Evolutionary conservation across 768 basidiomycete genomes (phyloP).

Genomic region (Pleurotus ostreatus): DNA sequence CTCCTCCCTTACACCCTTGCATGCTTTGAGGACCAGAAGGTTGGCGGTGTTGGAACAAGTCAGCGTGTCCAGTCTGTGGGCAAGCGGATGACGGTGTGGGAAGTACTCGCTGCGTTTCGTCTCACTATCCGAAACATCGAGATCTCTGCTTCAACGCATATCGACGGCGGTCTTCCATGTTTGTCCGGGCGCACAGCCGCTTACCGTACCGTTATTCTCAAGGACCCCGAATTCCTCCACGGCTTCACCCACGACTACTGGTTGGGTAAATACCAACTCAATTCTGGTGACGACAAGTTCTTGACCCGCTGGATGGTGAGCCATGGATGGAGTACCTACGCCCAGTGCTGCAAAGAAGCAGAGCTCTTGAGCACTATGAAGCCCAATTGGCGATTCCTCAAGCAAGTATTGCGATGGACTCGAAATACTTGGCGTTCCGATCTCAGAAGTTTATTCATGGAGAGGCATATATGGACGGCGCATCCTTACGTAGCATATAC

Average conservation of each 20-base stretch:
- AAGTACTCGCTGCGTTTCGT: slow-evolving; percentile 90
- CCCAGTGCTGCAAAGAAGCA: slow-evolving; percentile 81
- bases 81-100: slow-evolving; percentile 85
- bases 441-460: slow-evolving; percentile 83
- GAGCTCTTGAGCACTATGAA: slow-evolving; percentile 93
- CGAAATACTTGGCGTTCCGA: slow-evolving; percentile 93
- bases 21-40: slow-evolving; percentile 91
- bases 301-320: slow-evolving; percentile 95
- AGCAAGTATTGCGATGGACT: slow-evolving; percentile 92
- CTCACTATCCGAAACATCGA: slow-evolving; percentile 93
- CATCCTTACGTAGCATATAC: slow-evolving; percentile 93
- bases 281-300: slow-evolving; percentile 93
- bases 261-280: slow-evolving; percentile 92
- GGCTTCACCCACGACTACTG: slow-evolving; percentile 94
- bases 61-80: slow-evolving; percentile 86
- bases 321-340: slow-evolving; percentile 94
- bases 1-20: slow-evolving; percentile 86
- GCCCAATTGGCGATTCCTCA: slow-evolving; percentile 93
- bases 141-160: slow-evolving; percentile 84
- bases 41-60: slow-evolving; percentile 89
- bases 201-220: slow-evolving; percentile 90
- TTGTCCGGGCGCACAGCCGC: slow-evolving; percentile 91
- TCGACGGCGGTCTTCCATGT: slow-evolving; percentile 90
- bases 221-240: slow-evolving; percentile 90
- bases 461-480: slow-evolving; percentile 80